Evolutionary conservation across 805 yeast genomes (phyloP).

Genomic region (Ogataea pilisensis): DNA sequence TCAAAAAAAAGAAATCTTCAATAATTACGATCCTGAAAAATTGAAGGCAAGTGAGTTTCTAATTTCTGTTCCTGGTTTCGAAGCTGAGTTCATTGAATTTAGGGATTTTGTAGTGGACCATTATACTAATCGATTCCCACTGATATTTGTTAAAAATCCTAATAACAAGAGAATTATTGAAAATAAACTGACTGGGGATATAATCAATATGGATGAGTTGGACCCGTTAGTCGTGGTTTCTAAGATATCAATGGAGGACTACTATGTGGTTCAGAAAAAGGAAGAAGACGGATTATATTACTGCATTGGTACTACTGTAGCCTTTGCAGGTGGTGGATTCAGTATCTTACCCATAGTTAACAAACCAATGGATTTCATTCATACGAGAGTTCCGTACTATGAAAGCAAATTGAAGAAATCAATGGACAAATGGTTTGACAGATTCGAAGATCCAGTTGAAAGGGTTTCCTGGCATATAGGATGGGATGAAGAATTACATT

Average conservation of each 20-base stretch:
- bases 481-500: slow-evolving; percentile 41
- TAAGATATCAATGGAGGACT: slow-evolving; percentile 48
- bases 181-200: slow-evolving; percentile 41
- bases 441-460: slow-evolving; percentile 42
- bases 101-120: slow-evolving; percentile 41
- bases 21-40: slow-evolving; percentile 33
- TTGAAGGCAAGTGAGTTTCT: slow-evolving; percentile 36
- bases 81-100: slow-evolving; percentile 39
- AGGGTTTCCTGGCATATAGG: slow-evolving; percentile 48
- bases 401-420: slow-evolving; percentile 42
- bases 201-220: slow-evolving; percentile 39
- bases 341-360: slow-evolving; percentile 32
- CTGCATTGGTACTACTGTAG: slow-evolving; percentile 48
- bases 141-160: slow-evolving; percentile 30
- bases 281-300: slow-evolving; percentile 37
- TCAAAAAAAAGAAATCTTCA: slow-evolving; percentile 38
- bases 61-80: slow-evolving; percentile 31
- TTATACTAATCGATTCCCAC: slow-evolving; percentile 41
- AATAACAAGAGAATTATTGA: slow-evolving; percentile 31
- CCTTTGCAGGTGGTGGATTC: slow-evolving; percentile 51
- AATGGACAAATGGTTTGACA: slow-evolving; percentile 48
- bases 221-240: slow-evolving; percentile 43
- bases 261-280: slow-evolving; percentile 36
- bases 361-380: slow-evolving; percentile 40
- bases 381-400: slow-evolving; percentile 45